Base-by-base conservation (phyloP, 2,329 filamentous ascomycete species). In the Ophiocordyceps robertsii region DNA sequence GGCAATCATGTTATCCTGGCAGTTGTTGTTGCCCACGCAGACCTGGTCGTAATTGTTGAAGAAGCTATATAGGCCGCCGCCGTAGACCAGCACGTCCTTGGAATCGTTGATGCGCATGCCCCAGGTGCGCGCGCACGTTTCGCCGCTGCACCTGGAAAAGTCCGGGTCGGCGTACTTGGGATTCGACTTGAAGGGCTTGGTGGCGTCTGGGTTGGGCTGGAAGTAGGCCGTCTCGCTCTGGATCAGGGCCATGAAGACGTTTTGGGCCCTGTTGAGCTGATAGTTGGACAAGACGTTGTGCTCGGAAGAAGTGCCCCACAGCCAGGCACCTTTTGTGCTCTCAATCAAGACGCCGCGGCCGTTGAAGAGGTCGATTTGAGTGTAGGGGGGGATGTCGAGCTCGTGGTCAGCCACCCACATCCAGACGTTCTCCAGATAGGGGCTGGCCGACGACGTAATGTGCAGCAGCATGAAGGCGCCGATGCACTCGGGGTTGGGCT, bases 331-430 rank as follows among this genome's bases (percentile, higher is more conserved):
- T 56, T 82, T 70, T 39, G 70, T 65, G 40, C 77, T 84, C 65
- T 94, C 85, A 52, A 95, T 77, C 39, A 80, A 72, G 49, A 95
- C 75, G 53, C 87, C 89, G 47, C 88, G 84, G 38, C 87, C 87
- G 58, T 85, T 93, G 75, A 83, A 95, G 56, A 95, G 78, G 64
- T 85, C 81, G 60, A 92, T 82, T 61, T 92, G 84, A 57, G 82
- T 77, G 60, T 84, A 76, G 54, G 82, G 80, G 9, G 62, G 49
- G 12, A 78, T 72, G 59, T 95, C 89, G 24, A 95, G 80, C 57
- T 93, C 85, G 67, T 95, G 88, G 59, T 95, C 88, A 2, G 88
- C 79, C 38, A 87, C 82, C 87, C 88, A 94, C 61, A 85, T 81
- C 85, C 86, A 94, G 38, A 72, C 80, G 66, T 94, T 94, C 68